Base-by-base conservation (phyloP, 2,329 filamentous ascomycete species). In the Rhinocladiella similis region DNA sequence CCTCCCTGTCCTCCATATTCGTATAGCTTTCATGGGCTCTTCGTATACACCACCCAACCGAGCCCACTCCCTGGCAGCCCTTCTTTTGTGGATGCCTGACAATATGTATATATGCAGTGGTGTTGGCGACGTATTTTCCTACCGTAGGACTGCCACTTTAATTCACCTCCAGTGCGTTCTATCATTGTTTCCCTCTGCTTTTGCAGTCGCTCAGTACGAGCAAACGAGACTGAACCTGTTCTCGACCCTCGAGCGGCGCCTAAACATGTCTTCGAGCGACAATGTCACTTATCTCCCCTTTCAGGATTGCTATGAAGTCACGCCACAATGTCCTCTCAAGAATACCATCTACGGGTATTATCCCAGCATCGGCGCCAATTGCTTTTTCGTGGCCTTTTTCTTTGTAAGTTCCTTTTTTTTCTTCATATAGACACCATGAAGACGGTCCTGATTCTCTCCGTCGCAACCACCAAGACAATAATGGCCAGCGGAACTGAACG, bases 321-420 rank as follows among this genome's bases (percentile, higher is more conserved):
- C 54, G 12, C 39, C 53, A 19, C 53, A 55, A 47, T 79, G 76
- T 53, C 72, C 76, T 0, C 70, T 81, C n/a, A 67, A 75, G 46
- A 70, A 71, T 1, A 80, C 77, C 1, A 74, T 76, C 19, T 81
- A 83, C 60, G 75, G 78, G 25, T 85, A 84, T 67, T 72, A 77
- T 33, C 82, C 82, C 0, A 74, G 70, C 25, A 68, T 81, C 1
- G 73, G 71, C 3, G 80, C 75, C 14, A 83, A 83, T 64, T 69
- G 75, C 41, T 76, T 82, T 68, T 83, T 82, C 66, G 65, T 77
- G 0, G 74, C 73, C 16, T 74, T 82, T 63, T 83, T 82, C 65
- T 77, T 68, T 38, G 38, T 41, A 16, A 41, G 38, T 41, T 16
- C n/a, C 14, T 19, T 5, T 18, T 80, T 2, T 70, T 77, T n/a